Conservation (phyloP, 1,139 yeast genomes). For the Nadsonia commutata region DNA sequence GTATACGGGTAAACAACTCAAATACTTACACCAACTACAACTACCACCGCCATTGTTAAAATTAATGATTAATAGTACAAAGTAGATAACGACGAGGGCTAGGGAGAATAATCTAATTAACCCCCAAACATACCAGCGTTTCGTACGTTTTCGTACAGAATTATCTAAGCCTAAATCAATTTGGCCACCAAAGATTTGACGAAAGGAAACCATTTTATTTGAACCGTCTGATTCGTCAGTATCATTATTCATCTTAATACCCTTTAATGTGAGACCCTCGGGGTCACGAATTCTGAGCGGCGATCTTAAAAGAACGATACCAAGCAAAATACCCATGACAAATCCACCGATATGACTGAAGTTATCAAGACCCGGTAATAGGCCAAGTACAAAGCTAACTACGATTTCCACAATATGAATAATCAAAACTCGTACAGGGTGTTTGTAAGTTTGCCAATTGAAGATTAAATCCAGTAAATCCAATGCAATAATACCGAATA, state of each 20-base stretch:
- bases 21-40: conserved; percentile 62
- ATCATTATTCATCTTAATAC: conserved; percentile 4
- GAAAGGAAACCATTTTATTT: conserved; percentile 3
- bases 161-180: conserved; percentile 12
- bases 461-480: conserved; percentile 44
- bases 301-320: conserved; percentile 40
- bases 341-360: conserved; percentile 71
- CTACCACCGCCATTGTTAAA: conserved; percentile 34
- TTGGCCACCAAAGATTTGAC: conserved; percentile 12
- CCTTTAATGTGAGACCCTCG: conserved; percentile 2
- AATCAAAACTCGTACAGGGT: conserved; percentile 27
- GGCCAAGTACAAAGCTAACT: conserved; percentile 48
- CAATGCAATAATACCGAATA: conserved; percentile 56
- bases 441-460: conserved; percentile 35
- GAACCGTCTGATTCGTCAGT: conserved; percentile 4
- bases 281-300: conserved; percentile 31
- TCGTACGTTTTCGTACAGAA: conserved; percentile 22
- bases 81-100: conserved; percentile 35
- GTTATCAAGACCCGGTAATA: conserved; percentile 63
- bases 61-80: conserved; percentile 34
- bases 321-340: conserved; percentile 42
- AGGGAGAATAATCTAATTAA: conserved; percentile 33
- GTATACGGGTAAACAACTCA: conserved; percentile 56
- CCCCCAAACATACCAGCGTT: conserved; percentile 39
- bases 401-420: conserved; percentile 43